Percentiles rank a stretch among this genome's conserved stretches.
Conservation (phyloP, 768 basidiomycete genomes). For the Mycena filopes region DNA sequence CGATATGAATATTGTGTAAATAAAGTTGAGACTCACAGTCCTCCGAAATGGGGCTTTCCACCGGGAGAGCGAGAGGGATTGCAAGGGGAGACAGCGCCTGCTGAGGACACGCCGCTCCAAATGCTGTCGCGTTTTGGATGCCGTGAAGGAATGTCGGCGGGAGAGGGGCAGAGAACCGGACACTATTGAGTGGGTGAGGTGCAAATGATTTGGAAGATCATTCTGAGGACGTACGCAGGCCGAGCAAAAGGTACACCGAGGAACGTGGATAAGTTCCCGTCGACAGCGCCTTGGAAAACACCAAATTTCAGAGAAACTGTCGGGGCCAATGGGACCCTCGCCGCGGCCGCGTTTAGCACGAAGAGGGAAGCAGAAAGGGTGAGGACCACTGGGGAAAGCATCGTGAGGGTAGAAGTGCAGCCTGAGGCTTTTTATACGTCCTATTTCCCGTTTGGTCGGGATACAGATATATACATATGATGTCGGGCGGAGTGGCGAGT, state of each 20-base stretch:
- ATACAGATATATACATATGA: no score
- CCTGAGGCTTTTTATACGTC: no score
- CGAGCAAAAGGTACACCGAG: slow-evolving; percentile 55
- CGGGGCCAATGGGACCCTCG: slow-evolving; percentile 18
- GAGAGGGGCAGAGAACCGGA: slow-evolving; percentile 49
- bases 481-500: no score
- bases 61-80: not conserved
- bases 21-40: not conserved
- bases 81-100: not conserved
- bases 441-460: no score
- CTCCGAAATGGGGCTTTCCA: not conserved
- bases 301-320: slow-evolving; percentile 42
- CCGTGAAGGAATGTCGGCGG: slow-evolving; percentile 33
- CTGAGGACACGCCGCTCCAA: slow-evolving; percentile 10
- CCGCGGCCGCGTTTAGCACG: no score
- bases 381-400: no score
- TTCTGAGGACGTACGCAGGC: slow-evolving; percentile 43
- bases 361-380: no score
- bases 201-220: no score
- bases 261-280: slow-evolving; percentile 41
- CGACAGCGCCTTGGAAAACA: slow-evolving; percentile 39
- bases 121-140: slow-evolving; percentile 7
- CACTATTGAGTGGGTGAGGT: slow-evolving; percentile 35
- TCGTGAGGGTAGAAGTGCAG: no score
- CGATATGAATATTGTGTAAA: not conserved